phyloP scores from a whole-genome alignment of 257 asterid genomes.

The Solanum tarijense region DNA sequence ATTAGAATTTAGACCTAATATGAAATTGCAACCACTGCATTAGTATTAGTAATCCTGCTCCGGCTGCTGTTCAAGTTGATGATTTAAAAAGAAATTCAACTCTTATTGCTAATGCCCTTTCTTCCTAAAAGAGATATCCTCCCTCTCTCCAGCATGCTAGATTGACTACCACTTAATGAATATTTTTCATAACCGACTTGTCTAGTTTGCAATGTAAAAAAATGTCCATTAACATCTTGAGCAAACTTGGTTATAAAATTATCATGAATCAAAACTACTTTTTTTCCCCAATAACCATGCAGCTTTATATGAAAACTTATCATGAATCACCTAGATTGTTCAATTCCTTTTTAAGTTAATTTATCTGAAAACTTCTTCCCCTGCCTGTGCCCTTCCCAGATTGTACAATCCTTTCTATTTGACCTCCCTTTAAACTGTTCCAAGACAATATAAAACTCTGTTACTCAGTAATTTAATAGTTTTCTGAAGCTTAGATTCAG shows the following conservation, averaged over 20 bases:
- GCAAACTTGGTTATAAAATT: not conserved
- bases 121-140: too few relatives aligned
- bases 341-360: not conserved
- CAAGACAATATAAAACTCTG: not conserved
- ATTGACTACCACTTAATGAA: too few relatives aligned
- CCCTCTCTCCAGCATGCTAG: too few relatives aligned
- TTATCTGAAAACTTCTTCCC: not conserved
- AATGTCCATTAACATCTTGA: not conserved
- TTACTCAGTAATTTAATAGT: not conserved
- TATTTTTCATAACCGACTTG: too few relatives aligned
- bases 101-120: too few relatives aligned
- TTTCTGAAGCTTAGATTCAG: not conserved
- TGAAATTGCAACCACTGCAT: too few relatives aligned
- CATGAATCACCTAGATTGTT: not conserved
- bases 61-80: too few relatives aligned
- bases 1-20: too few relatives aligned
- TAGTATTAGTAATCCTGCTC: too few relatives aligned
- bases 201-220: too few relatives aligned
- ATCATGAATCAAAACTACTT: not conserved
- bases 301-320: not conserved
- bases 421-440: not conserved
- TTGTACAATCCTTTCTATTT: not conserved
- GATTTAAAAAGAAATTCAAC: too few relatives aligned
- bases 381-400: not conserved
- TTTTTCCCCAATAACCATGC: not conserved